A percentile compares a stretch with the other conserved stretches of the same genome.
Conservation (phyloP, 768 basidiomycete genomes). For the Leccinum rimulosum region DNA sequence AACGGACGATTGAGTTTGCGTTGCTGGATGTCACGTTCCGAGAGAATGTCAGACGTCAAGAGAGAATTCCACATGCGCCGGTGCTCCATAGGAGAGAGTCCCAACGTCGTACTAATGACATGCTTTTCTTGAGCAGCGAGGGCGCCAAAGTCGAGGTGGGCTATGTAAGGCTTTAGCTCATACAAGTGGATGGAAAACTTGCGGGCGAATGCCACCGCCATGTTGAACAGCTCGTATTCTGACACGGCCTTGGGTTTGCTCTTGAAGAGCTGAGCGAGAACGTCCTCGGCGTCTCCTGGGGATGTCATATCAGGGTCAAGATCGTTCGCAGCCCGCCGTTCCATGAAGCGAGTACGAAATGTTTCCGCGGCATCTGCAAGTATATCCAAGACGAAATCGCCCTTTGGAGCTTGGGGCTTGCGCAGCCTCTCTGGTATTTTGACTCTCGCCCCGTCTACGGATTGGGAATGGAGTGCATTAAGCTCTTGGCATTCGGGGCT, state of each 20-base stretch:
- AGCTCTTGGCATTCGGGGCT: constrained; percentile 67
- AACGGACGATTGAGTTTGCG: constrained; percentile 51
- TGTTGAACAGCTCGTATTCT: constrained; percentile 58
- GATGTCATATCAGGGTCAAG: constrained; percentile 24
- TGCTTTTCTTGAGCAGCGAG: constrained; percentile 53
- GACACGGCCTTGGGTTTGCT: constrained; percentile 53
- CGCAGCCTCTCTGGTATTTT: constrained; percentile 32
- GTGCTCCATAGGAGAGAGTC: constrained; percentile 39
- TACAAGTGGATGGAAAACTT: constrained; percentile 42
- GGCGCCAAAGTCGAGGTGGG: constrained; percentile 56
- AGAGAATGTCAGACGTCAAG: constrained; percentile 58
- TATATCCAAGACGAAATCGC: constrained; percentile 51
- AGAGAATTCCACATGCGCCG: constrained; percentile 64
- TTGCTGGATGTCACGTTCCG: constrained; percentile 47
- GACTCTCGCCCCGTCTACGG: constrained; percentile 63
- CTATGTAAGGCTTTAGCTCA: constrained; percentile 39
- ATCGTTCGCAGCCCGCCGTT: constrained; percentile 21
- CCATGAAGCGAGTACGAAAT: constrained; percentile 46
- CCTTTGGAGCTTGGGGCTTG: constrained; percentile 43
- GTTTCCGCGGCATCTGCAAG: constrained; percentile 44
- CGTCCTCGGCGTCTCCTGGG: constrained; percentile 38
- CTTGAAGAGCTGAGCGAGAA: constrained; percentile 46
- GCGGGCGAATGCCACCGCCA: constrained; percentile 45
- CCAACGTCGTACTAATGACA: constrained; percentile 43
- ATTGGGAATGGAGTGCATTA: constrained; percentile 68